A percentile compares a stretch with the other conserved stretches of the same genome.
phyloP scores from a whole-genome alignment of 2,329 filamentous ascomycete species.

The Aquanectria penicillioides region DNA sequence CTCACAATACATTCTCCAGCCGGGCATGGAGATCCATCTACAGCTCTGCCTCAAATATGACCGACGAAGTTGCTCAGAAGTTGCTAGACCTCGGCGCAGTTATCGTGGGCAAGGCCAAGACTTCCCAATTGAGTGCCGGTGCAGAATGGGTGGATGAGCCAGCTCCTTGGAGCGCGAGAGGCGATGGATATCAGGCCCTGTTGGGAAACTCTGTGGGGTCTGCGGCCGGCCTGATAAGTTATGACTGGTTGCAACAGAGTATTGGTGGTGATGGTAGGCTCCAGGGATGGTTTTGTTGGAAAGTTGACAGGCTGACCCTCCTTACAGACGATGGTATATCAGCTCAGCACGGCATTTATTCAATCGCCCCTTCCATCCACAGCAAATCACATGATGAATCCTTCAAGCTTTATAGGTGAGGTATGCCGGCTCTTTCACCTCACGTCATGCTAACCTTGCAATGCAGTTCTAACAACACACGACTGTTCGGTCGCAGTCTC shows the following conservation, averaged over 20 bases:
- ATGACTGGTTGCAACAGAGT: conserved; percentile 53
- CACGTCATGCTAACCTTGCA: background rate
- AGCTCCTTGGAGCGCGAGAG: conserved; percentile 57
- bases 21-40: conserved; percentile 67
- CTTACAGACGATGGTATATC: conserved; percentile 33
- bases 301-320: conserved; percentile 29
- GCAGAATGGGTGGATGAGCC: conserved; percentile 54
- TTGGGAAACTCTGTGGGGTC: conserved; percentile 51
- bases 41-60: conserved; percentile 51
- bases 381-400: conserved; percentile 25
- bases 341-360: conserved; percentile 43
- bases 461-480: conserved; percentile 33
- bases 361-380: conserved; percentile 37
- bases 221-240: conserved; percentile 49
- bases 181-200: conserved; percentile 56
- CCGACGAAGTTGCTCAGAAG: conserved; percentile 61
- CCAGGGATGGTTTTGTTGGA: background rate
- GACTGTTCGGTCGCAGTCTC: conserved; percentile 40
- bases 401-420: conserved; percentile 36
- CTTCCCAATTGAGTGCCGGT: conserved; percentile 56
- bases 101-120: conserved; percentile 63
- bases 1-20: conserved; percentile 66
- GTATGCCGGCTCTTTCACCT: conserved; percentile 17
- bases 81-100: conserved; percentile 70
- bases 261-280: conserved; percentile 50